Evolutionary conservation across 2,329 filamentous ascomycete genomes (phyloP), one percentile per base, ranked within the genome.

Genomic region (Anthostomella pinea): DNA sequence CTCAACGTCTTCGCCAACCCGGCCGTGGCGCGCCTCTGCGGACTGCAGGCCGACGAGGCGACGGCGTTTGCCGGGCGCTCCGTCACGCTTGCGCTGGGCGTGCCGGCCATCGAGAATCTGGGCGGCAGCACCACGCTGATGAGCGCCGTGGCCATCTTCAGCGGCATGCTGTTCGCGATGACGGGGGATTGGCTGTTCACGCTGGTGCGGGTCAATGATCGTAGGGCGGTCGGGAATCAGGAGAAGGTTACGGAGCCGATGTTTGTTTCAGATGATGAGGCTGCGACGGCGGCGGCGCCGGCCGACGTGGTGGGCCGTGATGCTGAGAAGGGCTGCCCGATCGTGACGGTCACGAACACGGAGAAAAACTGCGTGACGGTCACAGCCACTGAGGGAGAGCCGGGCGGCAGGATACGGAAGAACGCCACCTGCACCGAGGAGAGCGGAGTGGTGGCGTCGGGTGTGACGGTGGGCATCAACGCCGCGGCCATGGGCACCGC

Each of bases 401-500:
- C 6, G 18, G 19, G 4, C 33, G 28, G 17, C 13, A 21, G 14
- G 30, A 14, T 3, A 16, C 20, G 15, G 29, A 3, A 27, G 8
- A 22, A 4, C 30, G 34, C 10, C 7, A 23, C 19, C 16, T 29
- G 11, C 6, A 30, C 29, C 8, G 35, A 47, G 8, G 51, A 56
- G 7, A 39, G 38, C 8, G 64, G 35, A 54, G 67, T 59, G 0
- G 65, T 78, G 2, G 73, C 73, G 1, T 62, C 69, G 0, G 76
- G 75, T 22, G 64, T 75, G 22, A 65, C 73, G 0, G 65, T 78
- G 31, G 76, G 76, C 3, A 69, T 79, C 59, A 80, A 79, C 45
- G 73, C 73, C 1, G 75, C 75, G 0, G 76, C 76, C 3, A 77
- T 80, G 73, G 76, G 76, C 3, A 75, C 76, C 0, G 67, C 75